A percentile compares a stretch with the other conserved stretches of the same genome.
Evolutionary conservation across 2,329 filamentous ascomycete species (phyloP).

Genomic region (Diaporthe destruens): DNA sequence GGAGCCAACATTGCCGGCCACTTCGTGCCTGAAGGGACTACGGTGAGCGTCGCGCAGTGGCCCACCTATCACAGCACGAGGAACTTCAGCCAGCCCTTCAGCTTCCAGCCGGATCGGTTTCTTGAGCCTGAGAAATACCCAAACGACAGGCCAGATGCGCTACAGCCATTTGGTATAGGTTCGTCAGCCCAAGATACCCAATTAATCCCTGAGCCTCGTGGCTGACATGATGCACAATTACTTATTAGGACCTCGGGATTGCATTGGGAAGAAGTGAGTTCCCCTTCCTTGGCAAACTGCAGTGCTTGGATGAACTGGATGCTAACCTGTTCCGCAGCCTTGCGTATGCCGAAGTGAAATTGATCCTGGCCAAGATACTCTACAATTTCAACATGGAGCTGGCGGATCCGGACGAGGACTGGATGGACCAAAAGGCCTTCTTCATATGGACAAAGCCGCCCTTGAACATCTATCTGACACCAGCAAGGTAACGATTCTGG

Average conservation of each 20-base stretch:
- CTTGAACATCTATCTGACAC: constrained; percentile 54
- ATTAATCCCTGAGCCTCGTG: neutral
- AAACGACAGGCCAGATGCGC: constrained; percentile 56
- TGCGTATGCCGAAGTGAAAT: constrained; percentile 63
- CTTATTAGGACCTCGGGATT: constrained; percentile 61
- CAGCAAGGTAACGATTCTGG: constrained; percentile 41
- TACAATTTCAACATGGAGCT: constrained; percentile 63
- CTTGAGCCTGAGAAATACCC: constrained; percentile 54
- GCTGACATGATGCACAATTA: neutral
- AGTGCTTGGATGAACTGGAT: neutral
- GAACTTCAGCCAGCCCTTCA: constrained; percentile 59
- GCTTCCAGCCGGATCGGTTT: constrained; percentile 64
- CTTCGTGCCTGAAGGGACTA: constrained; percentile 52
- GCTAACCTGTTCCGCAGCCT: constrained; percentile 50
- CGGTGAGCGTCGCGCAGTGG: constrained; percentile 58
- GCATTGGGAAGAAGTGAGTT: constrained; percentile 62
- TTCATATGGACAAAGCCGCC: constrained; percentile 57
- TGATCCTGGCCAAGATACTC: constrained; percentile 61
- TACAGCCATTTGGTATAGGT: constrained; percentile 63
- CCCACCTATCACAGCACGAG: constrained; percentile 57
- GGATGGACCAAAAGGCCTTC: constrained; percentile 56
- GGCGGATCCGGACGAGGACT: constrained; percentile 52
- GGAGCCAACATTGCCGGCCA: constrained; percentile 50
- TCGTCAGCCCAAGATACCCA: neutral
- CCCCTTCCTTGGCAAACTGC: neutral